Base-by-base conservation (phyloP, 495 filamentous ascomycete species). In the Hyaloscypha finlandica region DNA sequence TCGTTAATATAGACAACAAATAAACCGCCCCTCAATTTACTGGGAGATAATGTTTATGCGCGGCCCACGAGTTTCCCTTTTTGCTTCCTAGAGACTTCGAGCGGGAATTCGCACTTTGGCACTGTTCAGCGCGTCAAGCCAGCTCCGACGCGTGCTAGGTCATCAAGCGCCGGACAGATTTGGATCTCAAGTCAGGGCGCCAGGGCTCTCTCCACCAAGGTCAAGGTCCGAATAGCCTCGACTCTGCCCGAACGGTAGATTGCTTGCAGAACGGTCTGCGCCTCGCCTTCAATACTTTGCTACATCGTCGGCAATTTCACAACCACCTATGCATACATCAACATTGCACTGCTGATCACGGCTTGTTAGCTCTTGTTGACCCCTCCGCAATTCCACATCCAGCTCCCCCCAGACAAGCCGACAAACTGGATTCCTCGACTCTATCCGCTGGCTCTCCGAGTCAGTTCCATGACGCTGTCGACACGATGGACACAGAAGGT, bases 401-500 rank as follows among this genome's bases (percentile, higher is more conserved):
- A 31, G 29, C 22, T 22, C 32, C 29, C 35, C 25, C 51, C 3
- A 45, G 30, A 11, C 20, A 37, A 57, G 45, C 57, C 66, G 56
- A 52, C 70, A 82, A 68, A 39, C 78, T 83, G 80, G 81, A 84
- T 81, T 79, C 80, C 68, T 83, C 81, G 63, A 78, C 75, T 4
- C 65, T 80, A 20, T 77, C 78, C 20, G 73, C 77, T 68, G 82
- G 79, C 74, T 81, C 82, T 68, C 74, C 77, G 68, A 81, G 74
- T 75, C 80, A 83, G 67, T 83, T 81, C 68, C 79, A 79, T 78
- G 78, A 81, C 81, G 75, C 79, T 57, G 69, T 83, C 68, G 79
- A 81, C 72, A 65, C 82, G 80, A 81, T 81, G 83, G 65, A 81
- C 76, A 61, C 66, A n/a, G 67, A 70, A 4, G 65, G 65, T 8